These are phyloP conservation scores for Kurtzmaniella cleridarum DNA, from an alignment of 805 yeast genomes.

Conservation along the genomic window DNA sequence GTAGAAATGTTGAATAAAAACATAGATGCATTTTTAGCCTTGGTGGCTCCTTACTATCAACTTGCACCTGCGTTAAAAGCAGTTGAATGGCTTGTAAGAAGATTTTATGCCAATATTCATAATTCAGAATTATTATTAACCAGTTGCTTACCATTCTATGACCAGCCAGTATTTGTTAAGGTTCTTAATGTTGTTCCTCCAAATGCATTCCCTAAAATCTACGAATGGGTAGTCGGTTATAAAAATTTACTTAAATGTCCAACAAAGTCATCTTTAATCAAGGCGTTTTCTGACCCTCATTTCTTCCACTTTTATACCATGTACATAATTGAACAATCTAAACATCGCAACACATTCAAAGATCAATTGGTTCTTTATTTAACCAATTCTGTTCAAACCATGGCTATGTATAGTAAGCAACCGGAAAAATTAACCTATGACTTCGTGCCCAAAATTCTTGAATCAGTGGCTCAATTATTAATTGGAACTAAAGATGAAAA, in stretches of 20 bases:
- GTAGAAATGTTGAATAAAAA: conserved; percentile 69
- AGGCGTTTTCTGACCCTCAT: conserved; percentile 64
- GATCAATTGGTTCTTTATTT: conserved; percentile 75
- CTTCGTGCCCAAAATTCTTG: conserved; percentile 52
- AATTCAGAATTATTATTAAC: conserved; percentile 70
- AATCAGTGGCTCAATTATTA: conserved; percentile 52
- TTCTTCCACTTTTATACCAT: conserved; percentile 62
- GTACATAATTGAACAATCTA: conserved; percentile 45
- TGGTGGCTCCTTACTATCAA: conserved; percentile 73
- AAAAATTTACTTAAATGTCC: conserved; percentile 63
- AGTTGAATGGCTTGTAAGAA: conserved; percentile 90
- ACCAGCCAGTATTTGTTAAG: conserved; percentile 66
- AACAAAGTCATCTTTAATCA: conserved; percentile 61
- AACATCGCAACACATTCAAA: conserved; percentile 55
- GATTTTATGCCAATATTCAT: conserved; percentile 79
- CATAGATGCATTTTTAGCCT: conserved; percentile 64
- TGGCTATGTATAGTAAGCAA: conserved; percentile 55
- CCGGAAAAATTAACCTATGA: conserved; percentile 36
- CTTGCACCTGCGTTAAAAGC: conserved; percentile 75
- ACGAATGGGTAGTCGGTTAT: conserved; percentile 64
- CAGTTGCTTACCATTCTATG: conserved; percentile 76
- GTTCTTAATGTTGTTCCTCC: conserved; percentile 66
- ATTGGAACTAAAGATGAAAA: conserved; percentile 40
- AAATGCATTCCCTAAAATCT: conserved; percentile 63
- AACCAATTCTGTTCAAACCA: conserved; percentile 60